These are phyloP conservation scores for Calendula officinalis DNA, from an alignment of 129 eudicot genomes.

Conservation along the genomic window DNA sequence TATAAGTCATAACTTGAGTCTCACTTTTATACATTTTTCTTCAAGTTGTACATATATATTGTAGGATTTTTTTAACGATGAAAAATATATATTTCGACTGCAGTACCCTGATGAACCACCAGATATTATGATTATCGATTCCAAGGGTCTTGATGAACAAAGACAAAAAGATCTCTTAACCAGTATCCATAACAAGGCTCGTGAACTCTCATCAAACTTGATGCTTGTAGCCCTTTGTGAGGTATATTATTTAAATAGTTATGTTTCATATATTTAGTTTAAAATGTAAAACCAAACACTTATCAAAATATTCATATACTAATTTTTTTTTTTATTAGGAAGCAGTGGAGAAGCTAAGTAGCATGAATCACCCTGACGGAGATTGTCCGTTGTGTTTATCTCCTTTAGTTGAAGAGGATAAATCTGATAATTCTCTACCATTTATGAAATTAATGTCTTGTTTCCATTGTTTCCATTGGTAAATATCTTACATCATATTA, in stretches of 20 bases:
- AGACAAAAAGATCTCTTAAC: slow-evolving; percentile 52
- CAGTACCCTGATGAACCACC: slow-evolving; percentile 95
- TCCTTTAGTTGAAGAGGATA: slow-evolving; percentile 71
- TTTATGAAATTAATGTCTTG: slow-evolving; percentile 97
- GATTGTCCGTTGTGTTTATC: slow-evolving; percentile 80
- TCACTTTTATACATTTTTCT: neutral
- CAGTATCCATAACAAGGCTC: slow-evolving; percentile 50
- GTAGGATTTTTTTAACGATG: neutral
- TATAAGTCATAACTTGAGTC: neutral
- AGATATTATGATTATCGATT: slow-evolving; percentile 54
- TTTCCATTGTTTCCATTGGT: slow-evolving; percentile 93
- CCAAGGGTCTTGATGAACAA: slow-evolving; percentile 85
- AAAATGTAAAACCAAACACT: neutral
- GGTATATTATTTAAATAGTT: slow-evolving; percentile 38
- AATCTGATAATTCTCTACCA: slow-evolving; percentile 34
- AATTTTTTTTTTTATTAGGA: slow-evolving; percentile 39
- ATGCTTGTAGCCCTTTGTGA: slow-evolving; percentile 94
- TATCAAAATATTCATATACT: slow-evolving; percentile 27
- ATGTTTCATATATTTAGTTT: neutral
- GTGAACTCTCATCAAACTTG: slow-evolving; percentile 62
- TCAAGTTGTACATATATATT: too few species aligned
- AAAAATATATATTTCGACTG: slow-evolving; percentile 19
- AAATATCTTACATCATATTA: slow-evolving; percentile 13
- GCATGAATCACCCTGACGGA: slow-evolving; percentile 95
- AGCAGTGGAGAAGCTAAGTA: slow-evolving; percentile 82